phyloP scores from a whole-genome alignment of 768 basidiomycete species.

The Nidula microcarpa region DNA sequence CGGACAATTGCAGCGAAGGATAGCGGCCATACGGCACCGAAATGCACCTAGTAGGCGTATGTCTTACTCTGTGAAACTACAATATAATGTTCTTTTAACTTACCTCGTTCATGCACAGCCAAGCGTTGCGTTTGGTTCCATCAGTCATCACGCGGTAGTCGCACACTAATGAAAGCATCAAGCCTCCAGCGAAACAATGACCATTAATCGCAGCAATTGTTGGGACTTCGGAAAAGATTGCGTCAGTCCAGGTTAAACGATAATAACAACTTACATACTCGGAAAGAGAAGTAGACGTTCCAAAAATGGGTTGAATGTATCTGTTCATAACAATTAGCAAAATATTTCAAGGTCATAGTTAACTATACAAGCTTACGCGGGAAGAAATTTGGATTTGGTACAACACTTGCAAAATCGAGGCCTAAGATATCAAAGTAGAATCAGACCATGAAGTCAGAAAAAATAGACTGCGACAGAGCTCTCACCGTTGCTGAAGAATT shows the following conservation, averaged over 20 bases:
- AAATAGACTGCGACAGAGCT: background rate
- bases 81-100: slow-evolving; percentile 3
- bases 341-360: slow-evolving; percentile 1
- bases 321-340: slow-evolving; percentile 29
- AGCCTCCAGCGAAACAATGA: slow-evolving; percentile 82
- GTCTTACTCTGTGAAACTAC: background rate
- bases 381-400: slow-evolving; percentile 60
- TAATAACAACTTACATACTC: slow-evolving; percentile 37
- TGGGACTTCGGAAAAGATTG: slow-evolving; percentile 49
- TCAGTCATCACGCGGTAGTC: slow-evolving; percentile 91
- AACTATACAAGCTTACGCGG: slow-evolving; percentile 38
- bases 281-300: slow-evolving; percentile 71
- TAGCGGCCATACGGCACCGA: slow-evolving; percentile 78
- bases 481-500: slow-evolving; percentile 85
- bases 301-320: slow-evolving; percentile 71
- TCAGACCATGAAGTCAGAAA: background rate
- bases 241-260: background rate
- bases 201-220: slow-evolving; percentile 80
- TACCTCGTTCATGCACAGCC: slow-evolving; percentile 94
- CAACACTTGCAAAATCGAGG: slow-evolving; percentile 55
- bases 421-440: slow-evolving; percentile 29
- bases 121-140: slow-evolving; percentile 71
- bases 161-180: slow-evolving; percentile 76
- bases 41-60: slow-evolving; percentile 54
- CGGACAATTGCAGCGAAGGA: slow-evolving; percentile 63